Evolutionary conservation across 2,329 filamentous ascomycete species (phyloP).

Genomic region (Fusarium paranaense): DNA sequence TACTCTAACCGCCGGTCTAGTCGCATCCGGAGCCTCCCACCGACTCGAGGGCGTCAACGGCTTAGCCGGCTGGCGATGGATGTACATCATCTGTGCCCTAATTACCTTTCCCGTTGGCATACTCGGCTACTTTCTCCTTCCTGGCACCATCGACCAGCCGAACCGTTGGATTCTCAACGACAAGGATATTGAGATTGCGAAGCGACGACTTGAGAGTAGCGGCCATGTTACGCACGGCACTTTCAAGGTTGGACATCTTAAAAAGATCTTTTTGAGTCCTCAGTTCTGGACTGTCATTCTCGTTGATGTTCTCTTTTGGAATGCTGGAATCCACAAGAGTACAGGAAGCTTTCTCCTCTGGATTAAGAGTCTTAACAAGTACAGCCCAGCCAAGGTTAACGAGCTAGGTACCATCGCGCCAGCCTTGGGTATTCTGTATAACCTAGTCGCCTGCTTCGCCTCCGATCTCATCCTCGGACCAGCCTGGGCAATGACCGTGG

Average conservation of each 20-base stretch:
- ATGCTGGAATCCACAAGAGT: slow-evolving; percentile 57
- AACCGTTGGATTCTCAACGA: slow-evolving; percentile 60
- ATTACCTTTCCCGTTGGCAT: slow-evolving; percentile 67
- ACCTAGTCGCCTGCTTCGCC: background rate
- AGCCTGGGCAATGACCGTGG: background rate
- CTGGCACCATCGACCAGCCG: slow-evolving; percentile 58
- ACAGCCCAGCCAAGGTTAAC: slow-evolving; percentile 28
- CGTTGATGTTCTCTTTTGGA: slow-evolving; percentile 68
- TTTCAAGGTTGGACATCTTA: slow-evolving; percentile 23
- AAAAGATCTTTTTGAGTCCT: slow-evolving; percentile 52
- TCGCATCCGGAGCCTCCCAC: slow-evolving; percentile 55
- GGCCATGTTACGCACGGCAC: slow-evolving; percentile 54
- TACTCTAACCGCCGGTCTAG: slow-evolving; percentile 62
- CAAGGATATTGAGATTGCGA: slow-evolving; percentile 59
- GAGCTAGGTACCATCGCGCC: background rate
- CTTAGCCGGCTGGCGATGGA: slow-evolving; percentile 63
- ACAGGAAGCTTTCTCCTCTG: slow-evolving; percentile 66
- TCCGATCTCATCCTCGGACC: background rate
- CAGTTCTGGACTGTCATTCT: slow-evolving; percentile 63
- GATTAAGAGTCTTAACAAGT: slow-evolving; percentile 66
- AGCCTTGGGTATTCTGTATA: background rate
- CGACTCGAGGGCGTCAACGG: slow-evolving; percentile 48
- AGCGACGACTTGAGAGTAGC: slow-evolving; percentile 56
- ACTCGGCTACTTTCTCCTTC: slow-evolving; percentile 62
- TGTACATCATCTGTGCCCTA: slow-evolving; percentile 64